Base-by-base conservation (phyloP, 2,329 filamentous ascomycete species). In the Ceratocystis cacaofunesta region DNA sequence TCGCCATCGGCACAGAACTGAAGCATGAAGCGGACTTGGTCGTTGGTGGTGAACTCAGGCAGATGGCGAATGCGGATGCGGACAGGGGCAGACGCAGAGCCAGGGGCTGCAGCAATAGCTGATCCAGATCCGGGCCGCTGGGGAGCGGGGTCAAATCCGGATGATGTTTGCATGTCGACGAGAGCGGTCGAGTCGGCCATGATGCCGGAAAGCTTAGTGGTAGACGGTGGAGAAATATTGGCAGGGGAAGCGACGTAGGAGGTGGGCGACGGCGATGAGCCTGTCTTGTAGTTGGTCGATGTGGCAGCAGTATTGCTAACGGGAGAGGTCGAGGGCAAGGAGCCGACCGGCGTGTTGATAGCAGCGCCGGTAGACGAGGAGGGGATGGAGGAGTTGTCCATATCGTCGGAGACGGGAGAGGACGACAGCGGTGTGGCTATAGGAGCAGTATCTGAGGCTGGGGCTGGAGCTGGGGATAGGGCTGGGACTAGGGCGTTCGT, bases 111-210 rank as follows among this genome's bases (percentile, higher is more conserved):
- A 41, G 36, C 15, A 41, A 5, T 1, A 41, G 36, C 36, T 4
- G 10, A 4, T 10, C 36, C 36, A 12, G 36, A 41, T 12, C 36
- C 36, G 36, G 36, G 36, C 2, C 66, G 66, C 62, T 67, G 66
- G 10, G 66, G 66, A 17, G 66, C 66, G 60, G 66, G 66, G 63
- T 67, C 62, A 44, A 67, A 67, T n/a, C 25, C 48, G 36, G 63
- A 58, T 15, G 50, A 63, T 5, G 44, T 30, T 19, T 52, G 48
- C 48, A 5, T 3, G 48, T 52, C 48, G 12, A 55, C 36, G 22
- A 36, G 22, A 22, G 50, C 30, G 25, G 55, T 55, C 17, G 64
- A 62, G 58, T 65, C 64, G 28, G 64, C 64, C 28, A 65, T 65
- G 50, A 65, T 65, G 6, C 61, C 64, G n/a, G 64, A 65, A 3